Evolutionary conservation across 1,284 basidiomycete species (phyloP), one percentile per base, ranked within the genome.

Genomic region (Cystobasidiaceae sp.): DNA sequence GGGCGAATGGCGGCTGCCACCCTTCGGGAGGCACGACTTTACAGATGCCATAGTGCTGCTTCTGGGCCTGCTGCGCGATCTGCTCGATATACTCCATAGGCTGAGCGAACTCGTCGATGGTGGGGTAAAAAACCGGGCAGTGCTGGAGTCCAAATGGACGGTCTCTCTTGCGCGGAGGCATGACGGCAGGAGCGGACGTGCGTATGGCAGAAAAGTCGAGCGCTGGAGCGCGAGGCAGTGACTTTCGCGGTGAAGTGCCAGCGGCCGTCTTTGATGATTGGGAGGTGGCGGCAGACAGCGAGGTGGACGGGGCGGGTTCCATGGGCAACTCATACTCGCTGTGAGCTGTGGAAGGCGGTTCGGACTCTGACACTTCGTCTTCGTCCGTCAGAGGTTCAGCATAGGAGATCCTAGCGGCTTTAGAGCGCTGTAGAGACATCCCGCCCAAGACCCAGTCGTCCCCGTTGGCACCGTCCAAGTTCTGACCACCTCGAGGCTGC

Each of bases 1-100:
- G 88, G n/a, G 90, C 87, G 77, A 97, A 98, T 15, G 93, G 91
- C 85, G 97, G 94, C 71, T 87, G 84, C 96, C 96, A 98, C 37
- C 85, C 90, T 67, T 84, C 81, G 1, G 96, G 96, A 65, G 96
- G 96, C 21, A 97, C 84, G 67, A 99, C 86, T 80, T 99, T 99
- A 80, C 90, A 93, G 72, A 99, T 93, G 32, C 96, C 96, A 75
- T 85, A 92, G 50, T 83, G 79, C 73, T 82, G 84, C 0, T 88
- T 93, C 43, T 77, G 75, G 25, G 75, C 73, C 37, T 83, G 80
- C 55, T 86, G 82, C 7, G 88, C 84, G 72, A 96, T 89, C 62
- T 85, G 86, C 73, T 85, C 85, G 76, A 99, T 90, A 80, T 97
- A 99, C 56, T 84, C 83, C 86, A 97, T 88, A n/a, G 94, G 93